Conservation (phyloP, 2,329 filamentous ascomycete species). For the Talaromyces atroroseus region DNA sequence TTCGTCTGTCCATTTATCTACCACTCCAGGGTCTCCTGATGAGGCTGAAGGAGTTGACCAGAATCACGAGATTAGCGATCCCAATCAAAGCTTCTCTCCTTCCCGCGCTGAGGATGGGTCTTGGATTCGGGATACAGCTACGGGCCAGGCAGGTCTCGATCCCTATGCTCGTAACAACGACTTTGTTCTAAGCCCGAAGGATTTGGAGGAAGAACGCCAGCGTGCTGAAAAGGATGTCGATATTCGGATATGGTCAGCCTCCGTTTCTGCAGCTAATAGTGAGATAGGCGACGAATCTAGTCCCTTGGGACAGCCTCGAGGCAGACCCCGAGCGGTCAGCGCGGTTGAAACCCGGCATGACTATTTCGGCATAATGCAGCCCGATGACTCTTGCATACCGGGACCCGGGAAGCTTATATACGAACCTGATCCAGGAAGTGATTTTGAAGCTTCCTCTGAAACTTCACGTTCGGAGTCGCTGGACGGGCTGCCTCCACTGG, state of each 20-base stretch:
- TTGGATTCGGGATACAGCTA: slow-evolving; percentile 37
- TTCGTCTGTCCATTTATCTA: slow-evolving; percentile 33
- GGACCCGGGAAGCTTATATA: slow-evolving; percentile 48
- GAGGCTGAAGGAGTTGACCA: slow-evolving; percentile 23
- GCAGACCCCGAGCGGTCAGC: slow-evolving; percentile 40
- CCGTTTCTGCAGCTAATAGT: slow-evolving; percentile 45
- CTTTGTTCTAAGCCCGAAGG: slow-evolving; percentile 46
- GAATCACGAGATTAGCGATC: slow-evolving; percentile 19
- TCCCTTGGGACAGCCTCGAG: slow-evolving; percentile 17
- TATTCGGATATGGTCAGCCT: slow-evolving; percentile 49
- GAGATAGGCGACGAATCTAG: slow-evolving; percentile 28
- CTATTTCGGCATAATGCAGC: slow-evolving; percentile 27
- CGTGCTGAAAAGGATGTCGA: slow-evolving; percentile 49
- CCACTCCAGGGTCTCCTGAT: slow-evolving; percentile 22
- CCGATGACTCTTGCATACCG: slow-evolving; percentile 40
- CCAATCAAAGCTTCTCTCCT: slow-evolving; percentile 15
- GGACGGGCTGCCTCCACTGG: slow-evolving; percentile 18
- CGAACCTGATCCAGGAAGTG: slow-evolving; percentile 37
- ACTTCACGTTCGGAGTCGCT: slow-evolving; percentile 20
- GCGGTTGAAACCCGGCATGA: slow-evolving; percentile 32
- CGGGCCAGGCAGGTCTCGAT: slow-evolving; percentile 43
- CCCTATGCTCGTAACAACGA: slow-evolving; percentile 42
- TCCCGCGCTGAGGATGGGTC: slow-evolving; percentile 42
- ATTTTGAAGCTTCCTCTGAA: slow-evolving; percentile 22
- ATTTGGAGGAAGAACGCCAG: slow-evolving; percentile 44